Evolutionary conservation across 768 basidiomycete species (phyloP).

Genomic region (Pulveroboletus ravenelii): DNA sequence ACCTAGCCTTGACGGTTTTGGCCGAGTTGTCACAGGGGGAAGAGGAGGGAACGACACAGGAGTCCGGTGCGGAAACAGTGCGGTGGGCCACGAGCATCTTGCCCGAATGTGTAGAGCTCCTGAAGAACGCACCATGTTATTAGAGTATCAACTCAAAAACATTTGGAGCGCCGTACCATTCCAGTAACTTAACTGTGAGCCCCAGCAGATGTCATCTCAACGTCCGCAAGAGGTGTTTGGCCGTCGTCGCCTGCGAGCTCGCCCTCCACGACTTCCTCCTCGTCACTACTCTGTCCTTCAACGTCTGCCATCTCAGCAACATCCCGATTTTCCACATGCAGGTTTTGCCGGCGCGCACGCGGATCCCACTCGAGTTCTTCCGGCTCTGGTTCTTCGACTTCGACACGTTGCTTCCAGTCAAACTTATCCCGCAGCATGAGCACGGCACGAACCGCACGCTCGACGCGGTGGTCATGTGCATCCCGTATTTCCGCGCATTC

Average conservation of each 20-base stretch:
- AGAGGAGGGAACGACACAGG: slow-evolving; percentile 20
- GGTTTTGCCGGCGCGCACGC: slow-evolving; percentile 28
- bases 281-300: slow-evolving; percentile 34
- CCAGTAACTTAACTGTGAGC: not conserved
- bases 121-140: slow-evolving; percentile 41
- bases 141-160: slow-evolving; percentile 6
- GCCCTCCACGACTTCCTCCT: slow-evolving; percentile 36
- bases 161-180: not conserved
- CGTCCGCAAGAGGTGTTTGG: slow-evolving; percentile 25
- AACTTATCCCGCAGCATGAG: slow-evolving; percentile 73
- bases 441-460: slow-evolving; percentile 76
- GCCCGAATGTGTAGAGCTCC: slow-evolving; percentile 34
- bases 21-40: slow-evolving; percentile 29
- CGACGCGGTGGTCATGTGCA: slow-evolving; percentile 72
- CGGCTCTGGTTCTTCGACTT: slow-evolving; percentile 73
- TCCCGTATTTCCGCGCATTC: slow-evolving; percentile 64
- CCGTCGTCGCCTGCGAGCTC: slow-evolving; percentile 31
- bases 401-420: slow-evolving; percentile 79
- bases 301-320: slow-evolving; percentile 22
- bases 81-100: slow-evolving; percentile 41
- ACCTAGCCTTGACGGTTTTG: slow-evolving; percentile 51
- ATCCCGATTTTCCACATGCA: slow-evolving; percentile 4
- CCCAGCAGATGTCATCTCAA: slow-evolving; percentile 18
- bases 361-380: slow-evolving; percentile 75
- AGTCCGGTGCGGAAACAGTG: slow-evolving; percentile 19